Percentiles rank a stretch among this genome's conserved stretches.
Conservation (phyloP, 345 rosid genomes). For the Aegle marmelos region DNA sequence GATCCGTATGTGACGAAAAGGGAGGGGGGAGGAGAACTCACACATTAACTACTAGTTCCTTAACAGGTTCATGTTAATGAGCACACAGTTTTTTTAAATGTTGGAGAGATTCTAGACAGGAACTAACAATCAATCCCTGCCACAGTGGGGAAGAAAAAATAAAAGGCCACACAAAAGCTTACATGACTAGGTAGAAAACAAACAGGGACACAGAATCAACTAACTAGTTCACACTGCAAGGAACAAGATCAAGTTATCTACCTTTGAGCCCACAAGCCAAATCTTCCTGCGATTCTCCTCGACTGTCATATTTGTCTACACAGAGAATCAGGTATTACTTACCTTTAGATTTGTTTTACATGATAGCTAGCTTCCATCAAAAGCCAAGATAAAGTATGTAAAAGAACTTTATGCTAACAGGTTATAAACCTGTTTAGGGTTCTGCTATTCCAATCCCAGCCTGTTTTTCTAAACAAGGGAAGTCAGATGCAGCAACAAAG, state of each 20-base stretch:
- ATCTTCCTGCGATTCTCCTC: constrained; percentile 82
- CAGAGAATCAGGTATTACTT: constrained; percentile 10
- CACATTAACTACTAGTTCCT: constrained; percentile 69
- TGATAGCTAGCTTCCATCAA: not conserved
- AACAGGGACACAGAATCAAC: not conserved
- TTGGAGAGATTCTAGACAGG: constrained; percentile 77
- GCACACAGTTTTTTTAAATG: constrained; percentile 99
- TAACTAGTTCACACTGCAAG: not conserved
- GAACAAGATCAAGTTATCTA: constrained; percentile 21
- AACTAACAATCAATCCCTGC: constrained; percentile 87
- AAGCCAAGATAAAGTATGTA: not conserved
- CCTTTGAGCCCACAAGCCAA: constrained; percentile 98
- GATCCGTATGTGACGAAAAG: too few species aligned
- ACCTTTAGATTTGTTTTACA: not conserved
- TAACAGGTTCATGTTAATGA: constrained; percentile 75
- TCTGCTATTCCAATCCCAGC: constrained; percentile 99
- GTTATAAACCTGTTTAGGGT: constrained; percentile 69
- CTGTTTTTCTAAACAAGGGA: constrained; percentile 35
- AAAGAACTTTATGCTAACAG: constrained; percentile 4
- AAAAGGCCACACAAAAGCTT: constrained; percentile 9
- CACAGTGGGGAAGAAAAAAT: not conserved
- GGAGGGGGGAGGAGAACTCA: constrained; percentile 17
- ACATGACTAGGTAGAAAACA: not conserved
- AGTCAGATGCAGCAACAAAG: constrained; percentile 16
- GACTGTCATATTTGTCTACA: constrained; percentile 70